phyloP scores from a whole-genome alignment of 2,329 filamentous ascomycete genomes.

The Cercospora sp. region DNA sequence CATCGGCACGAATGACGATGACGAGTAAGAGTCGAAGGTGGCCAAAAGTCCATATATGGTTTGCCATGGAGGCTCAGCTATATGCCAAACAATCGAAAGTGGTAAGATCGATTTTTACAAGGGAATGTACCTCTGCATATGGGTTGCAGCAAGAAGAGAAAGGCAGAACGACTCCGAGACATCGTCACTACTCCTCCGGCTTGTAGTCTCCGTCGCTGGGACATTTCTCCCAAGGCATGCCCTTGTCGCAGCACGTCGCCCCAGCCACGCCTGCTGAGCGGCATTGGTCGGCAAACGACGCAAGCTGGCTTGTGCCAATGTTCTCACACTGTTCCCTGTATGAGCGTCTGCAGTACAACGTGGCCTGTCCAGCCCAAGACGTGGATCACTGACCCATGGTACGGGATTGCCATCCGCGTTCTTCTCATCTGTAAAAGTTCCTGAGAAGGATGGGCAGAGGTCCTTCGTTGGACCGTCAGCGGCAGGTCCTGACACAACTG shows the following conservation, averaged over 20 bases:
- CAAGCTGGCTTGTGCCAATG: background rate
- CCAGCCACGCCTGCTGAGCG: background rate
- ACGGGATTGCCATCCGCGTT: background rate
- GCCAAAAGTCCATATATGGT: background rate
- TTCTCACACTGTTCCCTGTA: background rate
- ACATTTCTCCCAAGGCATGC: background rate
- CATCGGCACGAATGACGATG: background rate
- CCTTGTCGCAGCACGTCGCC: background rate
- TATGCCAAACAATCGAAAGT: background rate
- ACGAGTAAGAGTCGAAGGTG: background rate
- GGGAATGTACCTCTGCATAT: background rate
- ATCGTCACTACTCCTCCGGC: background rate
- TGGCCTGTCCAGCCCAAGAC: background rate
- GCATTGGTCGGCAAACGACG: background rate
- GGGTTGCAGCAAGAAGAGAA: background rate
- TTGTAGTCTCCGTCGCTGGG: background rate
- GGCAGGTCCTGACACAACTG: background rate
- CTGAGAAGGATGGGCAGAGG: background rate
- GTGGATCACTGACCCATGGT: background rate
- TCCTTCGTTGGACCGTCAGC: background rate
- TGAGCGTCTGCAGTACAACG: background rate
- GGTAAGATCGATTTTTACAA: background rate
- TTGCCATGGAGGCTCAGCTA: background rate
- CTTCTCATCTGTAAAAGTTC: background rate
- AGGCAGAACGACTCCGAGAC: background rate